A percentile compares a stretch with the other conserved stretches of the same genome.
Conservation (phyloP, 2,329 filamentous ascomycete species). For the Geoglossum cookeanum region DNA sequence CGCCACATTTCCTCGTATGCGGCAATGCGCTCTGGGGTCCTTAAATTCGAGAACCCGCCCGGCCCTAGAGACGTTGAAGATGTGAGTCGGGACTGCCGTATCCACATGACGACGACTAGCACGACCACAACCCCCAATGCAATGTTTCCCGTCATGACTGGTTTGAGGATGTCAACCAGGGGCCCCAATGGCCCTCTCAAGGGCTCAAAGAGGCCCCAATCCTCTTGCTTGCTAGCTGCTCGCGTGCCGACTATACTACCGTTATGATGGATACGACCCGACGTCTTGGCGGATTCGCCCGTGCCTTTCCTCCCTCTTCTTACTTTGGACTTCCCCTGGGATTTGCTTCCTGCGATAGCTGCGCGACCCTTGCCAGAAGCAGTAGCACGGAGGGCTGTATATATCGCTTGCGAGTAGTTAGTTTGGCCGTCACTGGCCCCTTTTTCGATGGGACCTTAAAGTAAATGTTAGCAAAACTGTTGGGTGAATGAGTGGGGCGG, state of each 20-base stretch:
- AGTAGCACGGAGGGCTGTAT: constrained; percentile 52
- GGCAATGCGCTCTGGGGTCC: constrained; percentile 45
- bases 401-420: constrained; percentile 63
- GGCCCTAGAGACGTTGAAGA: constrained; percentile 19
- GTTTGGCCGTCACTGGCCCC: constrained; percentile 80
- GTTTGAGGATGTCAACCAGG: constrained; percentile 46
- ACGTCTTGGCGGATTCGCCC: constrained; percentile 30
- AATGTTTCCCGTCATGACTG: constrained; percentile 57
- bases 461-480: background rate
- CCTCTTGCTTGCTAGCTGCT: constrained; percentile 19
- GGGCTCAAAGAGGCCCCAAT: constrained; percentile 73
- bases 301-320: constrained; percentile 34
- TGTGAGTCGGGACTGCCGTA: constrained; percentile 23
- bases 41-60: constrained; percentile 21
- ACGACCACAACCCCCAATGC: constrained; percentile 57
- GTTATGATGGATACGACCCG: constrained; percentile 20
- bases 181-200: constrained; percentile 51
- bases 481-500: background rate
- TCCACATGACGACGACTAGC: constrained; percentile 56
- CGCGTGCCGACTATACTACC: constrained; percentile 12
- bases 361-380: constrained; percentile 45
- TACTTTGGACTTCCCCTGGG: constrained; percentile 33
- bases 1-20: constrained; percentile 92
- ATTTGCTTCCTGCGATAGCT: constrained; percentile 24
- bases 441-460: constrained; percentile 77